Percentiles rank a stretch among this genome's conserved stretches.
These are phyloP conservation scores for Geotrichum ghanense DNA, from an alignment of 805 yeast genomes.

Conservation along the genomic window DNA sequence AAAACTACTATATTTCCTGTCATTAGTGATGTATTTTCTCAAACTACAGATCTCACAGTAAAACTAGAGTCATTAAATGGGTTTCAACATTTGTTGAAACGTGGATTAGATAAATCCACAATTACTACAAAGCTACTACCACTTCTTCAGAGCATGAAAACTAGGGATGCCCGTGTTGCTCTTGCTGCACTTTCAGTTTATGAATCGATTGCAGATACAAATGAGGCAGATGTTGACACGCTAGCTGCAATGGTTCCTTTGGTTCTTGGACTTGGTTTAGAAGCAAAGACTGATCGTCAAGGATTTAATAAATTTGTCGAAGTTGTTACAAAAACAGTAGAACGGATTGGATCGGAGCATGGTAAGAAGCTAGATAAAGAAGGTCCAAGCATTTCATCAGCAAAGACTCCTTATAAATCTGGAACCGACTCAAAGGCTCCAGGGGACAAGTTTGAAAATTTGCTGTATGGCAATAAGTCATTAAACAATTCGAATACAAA, in stretches of 20 bases:
- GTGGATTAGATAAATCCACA: constrained; percentile 57
- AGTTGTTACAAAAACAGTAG: constrained; percentile 32
- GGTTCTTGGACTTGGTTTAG: constrained; percentile 38
- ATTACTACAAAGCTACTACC: constrained; percentile 77
- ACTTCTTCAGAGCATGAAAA: constrained; percentile 59
- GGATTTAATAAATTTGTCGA: constrained; percentile 33
- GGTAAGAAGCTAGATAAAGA: constrained; percentile 20
- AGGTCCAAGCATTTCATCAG: constrained; percentile 1
- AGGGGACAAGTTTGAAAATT: constrained; percentile 9
- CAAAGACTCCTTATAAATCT: background rate
- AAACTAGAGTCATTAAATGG: constrained; percentile 57
- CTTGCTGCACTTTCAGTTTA: constrained; percentile 37
- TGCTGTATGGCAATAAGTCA: constrained; percentile 8
- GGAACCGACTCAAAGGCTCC: background rate
- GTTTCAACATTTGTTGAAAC: constrained; percentile 44
- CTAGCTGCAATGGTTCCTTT: constrained; percentile 46
- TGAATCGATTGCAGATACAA: constrained; percentile 15
- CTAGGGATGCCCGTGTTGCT: constrained; percentile 59
- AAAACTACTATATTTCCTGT: constrained; percentile 69
- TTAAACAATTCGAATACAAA: background rate
- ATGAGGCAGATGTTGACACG: constrained; percentile 36
- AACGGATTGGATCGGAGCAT: constrained; percentile 35
- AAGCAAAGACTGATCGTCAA: constrained; percentile 30
- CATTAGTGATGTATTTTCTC: constrained; percentile 60
- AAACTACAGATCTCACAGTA: constrained; percentile 73